Evolutionary conservation across 23 red algal genomes (phyloP), one percentile per base, ranked within the genome.

Genomic region (Gracilaria domingensis): DNA sequence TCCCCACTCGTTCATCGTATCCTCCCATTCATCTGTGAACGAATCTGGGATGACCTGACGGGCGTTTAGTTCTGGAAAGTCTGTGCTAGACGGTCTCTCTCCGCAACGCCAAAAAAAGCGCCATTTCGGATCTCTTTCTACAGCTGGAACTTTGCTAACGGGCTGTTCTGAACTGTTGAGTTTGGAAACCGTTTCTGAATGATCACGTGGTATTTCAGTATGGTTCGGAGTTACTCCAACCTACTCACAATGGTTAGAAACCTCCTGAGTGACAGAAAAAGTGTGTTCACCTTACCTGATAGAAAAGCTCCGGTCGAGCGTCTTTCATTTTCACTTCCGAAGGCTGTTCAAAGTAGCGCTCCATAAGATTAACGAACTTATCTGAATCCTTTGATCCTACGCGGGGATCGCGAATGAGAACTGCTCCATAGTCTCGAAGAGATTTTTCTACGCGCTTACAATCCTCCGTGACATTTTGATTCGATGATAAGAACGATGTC

Each of bases 101-200:
- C 96, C 96, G 37, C 91, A 93, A 42, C 96, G 88, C 88, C 88
- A 98, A n/a, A 95, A 83, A 48, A 98, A 98, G 32, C 96, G 96
- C 96, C 92, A 94, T 72, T 98, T 98, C 16, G 93, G 93, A 80
- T 98, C 96, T 51, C 36, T 78, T 25, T 59, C 70, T 37, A 24
- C 42, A 5, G 57, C 66, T 21, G 66, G 60, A 26, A 71, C 36
- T 55, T 24, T 81, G 44, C 79, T 65, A 33, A 92, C 80, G 4
- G 87, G 92, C 29, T 73, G 66, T 55, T 94, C 66, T 58, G 79
- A 72, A 29, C 87, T 12, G 6, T 33, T 45, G 12, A 95, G 58
- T 0, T 40, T 32, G 4, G 60, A 17, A 11, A 84, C 87, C 62
- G 66, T 91, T 40, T 80, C 8, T 12, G 96, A 69, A 36, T 91